Percentiles rank a stretch among this genome's conserved stretches.
Evolutionary conservation across 2,329 filamentous ascomycete species (phyloP).

Genomic region (Leptoxyphium fumago): DNA sequence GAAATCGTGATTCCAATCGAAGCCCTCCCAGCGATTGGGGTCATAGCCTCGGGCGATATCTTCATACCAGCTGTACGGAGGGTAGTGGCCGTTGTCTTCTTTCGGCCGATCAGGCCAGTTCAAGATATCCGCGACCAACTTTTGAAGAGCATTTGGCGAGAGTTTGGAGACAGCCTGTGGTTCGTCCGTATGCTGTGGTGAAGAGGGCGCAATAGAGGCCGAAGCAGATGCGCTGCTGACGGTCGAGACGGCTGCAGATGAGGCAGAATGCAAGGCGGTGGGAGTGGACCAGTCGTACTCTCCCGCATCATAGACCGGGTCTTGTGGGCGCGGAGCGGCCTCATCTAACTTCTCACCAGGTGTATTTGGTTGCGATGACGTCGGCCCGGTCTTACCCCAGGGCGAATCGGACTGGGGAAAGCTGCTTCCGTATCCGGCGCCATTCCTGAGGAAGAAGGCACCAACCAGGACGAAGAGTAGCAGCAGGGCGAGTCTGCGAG

Average conservation of each 20-base stretch:
- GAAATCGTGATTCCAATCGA: slow-evolving; percentile 25
- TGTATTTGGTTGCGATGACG: background rate
- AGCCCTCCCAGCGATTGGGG: slow-evolving; percentile 34
- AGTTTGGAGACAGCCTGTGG: background rate
- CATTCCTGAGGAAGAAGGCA: slow-evolving; percentile 11
- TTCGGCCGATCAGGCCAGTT: slow-evolving; percentile 3
- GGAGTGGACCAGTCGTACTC: slow-evolving; percentile 1
- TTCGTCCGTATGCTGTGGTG: background rate
- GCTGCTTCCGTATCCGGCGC: slow-evolving; percentile 9
- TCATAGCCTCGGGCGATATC: slow-evolving; percentile 25
- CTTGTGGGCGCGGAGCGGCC: background rate
- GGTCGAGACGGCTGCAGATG: background rate
- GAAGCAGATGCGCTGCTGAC: background rate
- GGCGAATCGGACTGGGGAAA: slow-evolving; percentile 10
- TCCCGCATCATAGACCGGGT: slow-evolving; percentile 1
- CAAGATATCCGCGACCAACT: background rate
- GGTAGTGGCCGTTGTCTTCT: slow-evolving; percentile 28
- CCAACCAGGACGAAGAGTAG: slow-evolving; percentile 20
- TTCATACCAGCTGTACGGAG: slow-evolving; percentile 28
- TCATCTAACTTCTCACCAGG: background rate
- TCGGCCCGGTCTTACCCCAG: slow-evolving; percentile 2
- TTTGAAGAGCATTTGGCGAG: background rate
- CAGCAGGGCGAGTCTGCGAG: slow-evolving; percentile 24
- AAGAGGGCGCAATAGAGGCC: background rate
- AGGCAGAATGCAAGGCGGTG: background rate